These are phyloP conservation scores for Knufia fluminis DNA, from an alignment of 2,329 filamentous ascomycete genomes.

Conservation along the genomic window DNA sequence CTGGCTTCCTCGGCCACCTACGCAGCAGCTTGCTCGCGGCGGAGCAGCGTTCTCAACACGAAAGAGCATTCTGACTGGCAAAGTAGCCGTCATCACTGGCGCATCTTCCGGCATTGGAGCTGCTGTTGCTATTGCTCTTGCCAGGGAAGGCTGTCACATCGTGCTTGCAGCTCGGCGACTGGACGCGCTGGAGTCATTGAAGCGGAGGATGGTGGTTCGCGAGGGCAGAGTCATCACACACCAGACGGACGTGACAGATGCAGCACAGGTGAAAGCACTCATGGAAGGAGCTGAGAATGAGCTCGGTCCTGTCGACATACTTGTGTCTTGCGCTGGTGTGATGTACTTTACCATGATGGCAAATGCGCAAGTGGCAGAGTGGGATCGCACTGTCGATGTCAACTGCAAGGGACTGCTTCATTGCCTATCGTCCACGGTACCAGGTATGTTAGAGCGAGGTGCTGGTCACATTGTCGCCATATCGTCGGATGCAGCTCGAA, in stretches of 20 bases:
- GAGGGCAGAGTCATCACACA: conserved; percentile 59
- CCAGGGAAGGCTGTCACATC: conserved; percentile 35
- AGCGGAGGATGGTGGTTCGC: conserved; percentile 47
- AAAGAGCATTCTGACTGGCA: conserved; percentile 43
- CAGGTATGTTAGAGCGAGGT: conserved; percentile 60
- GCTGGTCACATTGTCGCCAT: conserved; percentile 69
- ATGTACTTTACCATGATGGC: conserved; percentile 90
- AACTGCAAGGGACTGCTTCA: conserved; percentile 78
- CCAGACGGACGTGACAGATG: conserved; percentile 63
- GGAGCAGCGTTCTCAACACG: conserved; percentile 34
- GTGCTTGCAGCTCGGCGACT: conserved; percentile 50
- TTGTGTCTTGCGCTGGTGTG: conserved; percentile 72
- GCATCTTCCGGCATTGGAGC: conserved; percentile 31
- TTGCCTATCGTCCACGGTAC: conserved; percentile 60
- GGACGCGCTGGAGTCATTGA: conserved; percentile 59
- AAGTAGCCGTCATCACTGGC: conserved; percentile 31
- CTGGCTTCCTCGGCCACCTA: conserved; percentile 60
- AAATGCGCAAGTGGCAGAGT: conserved; percentile 62
- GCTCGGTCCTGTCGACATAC: conserved; percentile 65
- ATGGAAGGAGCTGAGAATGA: conserved; percentile 49
- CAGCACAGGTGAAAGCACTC: conserved; percentile 56
- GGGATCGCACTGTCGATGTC: conserved; percentile 74
- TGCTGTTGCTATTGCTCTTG: conserved; percentile 26
- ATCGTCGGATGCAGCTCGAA: conserved; percentile 71
- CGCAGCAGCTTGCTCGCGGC: conserved; percentile 38